Conservation (phyloP, 257 asterid genomes). For the Solanum habrochaites region DNA sequence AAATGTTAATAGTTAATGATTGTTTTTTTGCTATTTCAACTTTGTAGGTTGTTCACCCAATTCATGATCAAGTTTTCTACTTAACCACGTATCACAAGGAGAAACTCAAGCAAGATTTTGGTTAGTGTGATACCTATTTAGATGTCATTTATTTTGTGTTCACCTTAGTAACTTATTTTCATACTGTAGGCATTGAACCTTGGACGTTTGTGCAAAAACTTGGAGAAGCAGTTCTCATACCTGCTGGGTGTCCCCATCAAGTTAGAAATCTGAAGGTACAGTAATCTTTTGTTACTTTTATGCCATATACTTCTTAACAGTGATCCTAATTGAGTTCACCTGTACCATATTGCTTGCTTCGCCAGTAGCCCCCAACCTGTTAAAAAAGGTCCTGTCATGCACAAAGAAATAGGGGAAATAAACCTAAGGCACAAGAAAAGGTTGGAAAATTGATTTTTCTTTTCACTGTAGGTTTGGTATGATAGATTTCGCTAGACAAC, state of each 20-base stretch:
- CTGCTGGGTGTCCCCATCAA: constrained; percentile 94
- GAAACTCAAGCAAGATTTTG: constrained; percentile 51
- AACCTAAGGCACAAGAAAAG: background rate
- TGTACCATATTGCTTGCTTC: background rate
- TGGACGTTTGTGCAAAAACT: constrained; percentile 83
- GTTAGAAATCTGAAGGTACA: constrained; percentile 65
- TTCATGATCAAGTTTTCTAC: constrained; percentile 69
- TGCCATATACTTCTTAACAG: background rate
- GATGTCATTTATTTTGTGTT: background rate
- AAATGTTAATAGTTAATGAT: background rate
- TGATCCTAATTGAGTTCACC: background rate
- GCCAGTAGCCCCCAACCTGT: background rate
- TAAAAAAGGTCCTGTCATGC: background rate
- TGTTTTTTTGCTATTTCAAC: background rate
- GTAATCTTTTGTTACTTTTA: background rate
- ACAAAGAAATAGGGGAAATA: background rate
- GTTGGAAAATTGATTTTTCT: background rate
- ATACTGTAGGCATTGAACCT: constrained; percentile 54
- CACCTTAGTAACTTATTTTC: background rate
- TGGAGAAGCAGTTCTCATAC: constrained; percentile 87
- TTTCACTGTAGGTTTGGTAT: background rate
- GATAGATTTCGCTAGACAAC: background rate
- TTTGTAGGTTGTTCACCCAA: constrained; percentile 62
- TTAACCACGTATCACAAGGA: constrained; percentile 33
- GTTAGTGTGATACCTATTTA: constrained; percentile 19